Evolutionary conservation across 768 basidiomycete species (phyloP).

Genomic region (Boletus reticuloceps): DNA sequence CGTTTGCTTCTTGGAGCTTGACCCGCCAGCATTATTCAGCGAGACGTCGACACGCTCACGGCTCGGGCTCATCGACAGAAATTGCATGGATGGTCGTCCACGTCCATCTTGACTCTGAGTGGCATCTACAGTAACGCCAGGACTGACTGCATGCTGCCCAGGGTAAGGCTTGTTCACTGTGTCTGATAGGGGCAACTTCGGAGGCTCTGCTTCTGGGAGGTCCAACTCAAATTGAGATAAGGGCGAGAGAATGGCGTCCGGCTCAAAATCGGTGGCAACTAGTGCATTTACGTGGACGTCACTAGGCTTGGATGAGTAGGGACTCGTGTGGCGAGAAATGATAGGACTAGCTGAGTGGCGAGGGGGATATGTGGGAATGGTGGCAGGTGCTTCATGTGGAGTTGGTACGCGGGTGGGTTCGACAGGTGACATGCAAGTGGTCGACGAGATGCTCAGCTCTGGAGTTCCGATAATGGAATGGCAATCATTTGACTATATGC

Average conservation of each 20-base stretch:
- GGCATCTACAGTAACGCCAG: neutral
- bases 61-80: neutral
- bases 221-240: conserved; percentile 27
- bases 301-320: neutral
- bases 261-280: neutral
- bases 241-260: conserved; percentile 13
- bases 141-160: neutral
- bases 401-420: conserved; percentile 2
- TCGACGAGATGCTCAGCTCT: conserved; percentile 13
- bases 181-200: conserved; percentile 21
- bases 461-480: conserved; percentile 4
- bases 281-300: neutral
- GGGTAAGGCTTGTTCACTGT: conserved; percentile 18
- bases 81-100: neutral
- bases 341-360: neutral
- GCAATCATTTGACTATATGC: conserved; percentile 11
- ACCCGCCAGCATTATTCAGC: neutral
- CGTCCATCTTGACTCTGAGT: neutral
- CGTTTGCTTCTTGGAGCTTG: neutral
- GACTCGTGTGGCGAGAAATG: neutral
- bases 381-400: neutral
- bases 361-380: neutral
- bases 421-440: conserved; percentile 7
- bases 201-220: conserved; percentile 17
- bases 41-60: neutral